Conservation (phyloP, 73 alveolate genomes). For the Tetrahymena malaccensis region DNA sequence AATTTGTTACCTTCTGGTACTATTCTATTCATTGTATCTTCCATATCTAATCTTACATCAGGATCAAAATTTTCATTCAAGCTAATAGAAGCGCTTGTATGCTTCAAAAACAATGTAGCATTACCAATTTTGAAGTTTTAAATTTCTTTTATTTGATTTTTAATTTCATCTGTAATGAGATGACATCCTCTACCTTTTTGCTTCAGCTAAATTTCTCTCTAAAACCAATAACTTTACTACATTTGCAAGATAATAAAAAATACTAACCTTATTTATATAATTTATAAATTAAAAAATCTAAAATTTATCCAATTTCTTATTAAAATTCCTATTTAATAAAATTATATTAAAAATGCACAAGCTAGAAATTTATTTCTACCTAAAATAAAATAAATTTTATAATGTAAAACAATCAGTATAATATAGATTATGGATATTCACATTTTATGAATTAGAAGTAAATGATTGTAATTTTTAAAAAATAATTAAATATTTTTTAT, state of each 20-base stretch:
- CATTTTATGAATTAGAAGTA: too few relatives aligned
- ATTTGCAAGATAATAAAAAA: background rate
- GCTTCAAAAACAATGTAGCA: constrained; percentile 54
- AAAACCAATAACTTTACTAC: constrained; percentile 13
- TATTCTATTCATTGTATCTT: constrained; percentile 52
- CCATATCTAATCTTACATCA: constrained; percentile 68
- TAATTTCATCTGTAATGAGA: constrained; percentile 59
- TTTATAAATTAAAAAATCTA: too few relatives aligned
- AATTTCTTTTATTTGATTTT: constrained; percentile 43
- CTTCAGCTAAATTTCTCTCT: constrained; percentile 47
- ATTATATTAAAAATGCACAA: too few relatives aligned
- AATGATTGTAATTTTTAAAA: too few relatives aligned
- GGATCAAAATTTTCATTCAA: constrained; percentile 73
- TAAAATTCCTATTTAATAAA: too few relatives aligned
- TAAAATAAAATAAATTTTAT: too few relatives aligned
- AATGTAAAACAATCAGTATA: too few relatives aligned
- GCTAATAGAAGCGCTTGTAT: constrained; percentile 68
- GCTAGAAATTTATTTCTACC: too few relatives aligned
- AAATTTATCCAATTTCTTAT: too few relatives aligned
- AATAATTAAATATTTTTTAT: too few relatives aligned
- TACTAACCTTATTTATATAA: too few relatives aligned
- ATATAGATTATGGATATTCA: too few relatives aligned
- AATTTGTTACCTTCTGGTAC: constrained; percentile 63
- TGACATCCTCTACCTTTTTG: constrained; percentile 57
- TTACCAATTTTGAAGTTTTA: constrained; percentile 55